These are phyloP conservation scores for Rhizophlyctis rosea DNA, from an alignment of 192 early-diverging fungal genomes.

Conservation along the genomic window DNA sequence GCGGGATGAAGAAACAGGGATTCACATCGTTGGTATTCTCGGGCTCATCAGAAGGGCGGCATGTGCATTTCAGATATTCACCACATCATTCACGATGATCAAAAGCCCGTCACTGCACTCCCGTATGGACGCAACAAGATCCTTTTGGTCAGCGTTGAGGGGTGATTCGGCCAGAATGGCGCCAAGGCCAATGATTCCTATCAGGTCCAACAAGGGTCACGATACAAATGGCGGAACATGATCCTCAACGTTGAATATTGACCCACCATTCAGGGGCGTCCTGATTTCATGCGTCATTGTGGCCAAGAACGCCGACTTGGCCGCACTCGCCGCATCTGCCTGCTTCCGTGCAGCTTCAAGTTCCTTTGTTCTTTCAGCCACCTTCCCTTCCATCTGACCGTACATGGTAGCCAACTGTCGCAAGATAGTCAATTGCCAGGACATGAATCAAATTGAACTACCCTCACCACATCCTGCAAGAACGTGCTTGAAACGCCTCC, in stretches of 20 bases:
- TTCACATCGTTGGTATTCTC: no score
- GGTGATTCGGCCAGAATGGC: constrained; percentile 23
- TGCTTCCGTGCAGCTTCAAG: constrained; percentile 18
- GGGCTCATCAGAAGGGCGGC: no score
- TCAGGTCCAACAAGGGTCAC: no score
- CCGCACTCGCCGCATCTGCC: constrained; percentile 26
- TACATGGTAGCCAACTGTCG: constrained; percentile 15
- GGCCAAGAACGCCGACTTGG: constrained; percentile 14
- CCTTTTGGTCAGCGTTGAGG: constrained; percentile 24
- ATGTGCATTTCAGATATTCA: neutral
- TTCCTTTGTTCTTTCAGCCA: constrained; percentile 19
- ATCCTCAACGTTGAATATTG: no score
- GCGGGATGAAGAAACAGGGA: no score
- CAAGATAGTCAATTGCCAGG: no score
- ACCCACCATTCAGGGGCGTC: constrained; percentile 23
- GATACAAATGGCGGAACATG: no score
- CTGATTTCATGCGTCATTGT: constrained; percentile 12
- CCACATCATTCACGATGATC: constrained; percentile 26
- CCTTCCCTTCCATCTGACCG: constrained; percentile 16
- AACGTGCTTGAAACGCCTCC: no score
- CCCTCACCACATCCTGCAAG: no score
- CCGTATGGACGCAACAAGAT: constrained; percentile 15
- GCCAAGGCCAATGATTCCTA: no score
- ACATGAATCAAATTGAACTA: no score
- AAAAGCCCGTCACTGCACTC: constrained; percentile 16